Evolutionary conservation across 192 early-diverging fungal species (phyloP).

Genomic region (Podila horticola): DNA sequence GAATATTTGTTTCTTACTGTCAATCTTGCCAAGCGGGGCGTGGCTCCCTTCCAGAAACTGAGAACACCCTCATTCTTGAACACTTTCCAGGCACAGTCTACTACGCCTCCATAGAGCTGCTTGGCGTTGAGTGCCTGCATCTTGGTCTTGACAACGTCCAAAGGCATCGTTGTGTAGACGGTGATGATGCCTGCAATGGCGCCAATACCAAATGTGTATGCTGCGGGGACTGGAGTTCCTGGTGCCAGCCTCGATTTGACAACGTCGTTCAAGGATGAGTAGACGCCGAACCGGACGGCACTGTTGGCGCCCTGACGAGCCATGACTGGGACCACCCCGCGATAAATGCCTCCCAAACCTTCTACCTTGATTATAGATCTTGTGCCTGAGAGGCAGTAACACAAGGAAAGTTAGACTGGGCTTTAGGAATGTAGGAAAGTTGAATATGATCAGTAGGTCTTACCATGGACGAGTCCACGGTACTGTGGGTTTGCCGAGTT

Average conservation of each 20-base stretch:
- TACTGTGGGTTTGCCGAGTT: conserved; percentile 79
- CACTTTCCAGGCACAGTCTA: conserved; percentile 79
- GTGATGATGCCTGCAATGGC: conserved; percentile 91
- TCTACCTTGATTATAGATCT: conserved; percentile 71
- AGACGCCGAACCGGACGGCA: conserved; percentile 91
- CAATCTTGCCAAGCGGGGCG: conserved; percentile 87
- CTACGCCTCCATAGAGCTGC: conserved; percentile 71
- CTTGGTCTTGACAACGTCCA: conserved; percentile 97
- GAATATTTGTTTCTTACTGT: conserved; percentile 56
- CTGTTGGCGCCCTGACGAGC: conserved; percentile 96
- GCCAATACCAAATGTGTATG: conserved; percentile 77
- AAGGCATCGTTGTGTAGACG: conserved; percentile 95
- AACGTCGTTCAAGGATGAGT: conserved; percentile 75
- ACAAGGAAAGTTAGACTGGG: background rate
- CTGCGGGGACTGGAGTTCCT: conserved; percentile 60
- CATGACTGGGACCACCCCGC: conserved; percentile 92
- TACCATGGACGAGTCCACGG: conserved; percentile 83
- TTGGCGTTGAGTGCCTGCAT: conserved; percentile 89
- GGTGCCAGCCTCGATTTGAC: conserved; percentile 42
- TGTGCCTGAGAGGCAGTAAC: conserved; percentile 29
- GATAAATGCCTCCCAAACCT: conserved; percentile 86
- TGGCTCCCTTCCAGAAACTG: conserved; percentile 96
- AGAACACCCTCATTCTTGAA: conserved; percentile 79
- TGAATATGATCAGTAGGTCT: background rate
- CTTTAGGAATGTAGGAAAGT: background rate